These are phyloP conservation scores for Colletotrichum sp. DNA, from an alignment of 2,329 filamentous ascomycete genomes.

Conservation along the genomic window DNA sequence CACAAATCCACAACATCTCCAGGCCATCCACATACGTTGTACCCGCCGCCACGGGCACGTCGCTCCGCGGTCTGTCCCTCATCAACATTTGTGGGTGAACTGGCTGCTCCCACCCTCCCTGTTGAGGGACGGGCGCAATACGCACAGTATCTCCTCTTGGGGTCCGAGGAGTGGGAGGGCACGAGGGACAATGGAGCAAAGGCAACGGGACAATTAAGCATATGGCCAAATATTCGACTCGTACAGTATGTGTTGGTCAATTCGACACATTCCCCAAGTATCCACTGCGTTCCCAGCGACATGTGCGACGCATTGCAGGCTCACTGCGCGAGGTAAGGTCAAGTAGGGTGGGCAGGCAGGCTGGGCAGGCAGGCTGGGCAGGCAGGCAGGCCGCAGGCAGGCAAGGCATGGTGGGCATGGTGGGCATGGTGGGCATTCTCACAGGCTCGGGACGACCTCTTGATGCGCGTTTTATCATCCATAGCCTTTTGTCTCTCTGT, in stretches of 20 bases:
- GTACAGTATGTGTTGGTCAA: neutral
- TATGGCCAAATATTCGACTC: neutral
- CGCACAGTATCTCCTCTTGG: neutral
- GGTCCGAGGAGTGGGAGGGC: neutral
- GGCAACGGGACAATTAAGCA: neutral
- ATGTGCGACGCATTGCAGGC: neutral
- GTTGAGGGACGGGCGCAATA: neutral
- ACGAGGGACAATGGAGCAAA: neutral
- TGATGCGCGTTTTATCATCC: neutral
- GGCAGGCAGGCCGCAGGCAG: neutral
- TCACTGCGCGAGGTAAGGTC: neutral
- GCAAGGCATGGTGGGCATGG: too few species aligned
- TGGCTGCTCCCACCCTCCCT: neutral
- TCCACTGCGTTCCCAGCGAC: neutral
- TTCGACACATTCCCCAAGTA: neutral
- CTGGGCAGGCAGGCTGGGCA: neutral
- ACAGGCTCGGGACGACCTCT: neutral
- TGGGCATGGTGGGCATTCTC: neutral
- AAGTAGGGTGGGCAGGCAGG: neutral
- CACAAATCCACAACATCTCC: neutral
- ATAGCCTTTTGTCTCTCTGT: neutral
- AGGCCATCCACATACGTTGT: conserved; percentile 13
- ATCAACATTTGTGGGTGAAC: neutral
- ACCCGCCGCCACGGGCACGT: neutral
- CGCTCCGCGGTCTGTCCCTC: neutral